Evolutionary conservation across 2,329 filamentous ascomycete genomes (phyloP).

Genomic region (Fusarium palustre): DNA sequence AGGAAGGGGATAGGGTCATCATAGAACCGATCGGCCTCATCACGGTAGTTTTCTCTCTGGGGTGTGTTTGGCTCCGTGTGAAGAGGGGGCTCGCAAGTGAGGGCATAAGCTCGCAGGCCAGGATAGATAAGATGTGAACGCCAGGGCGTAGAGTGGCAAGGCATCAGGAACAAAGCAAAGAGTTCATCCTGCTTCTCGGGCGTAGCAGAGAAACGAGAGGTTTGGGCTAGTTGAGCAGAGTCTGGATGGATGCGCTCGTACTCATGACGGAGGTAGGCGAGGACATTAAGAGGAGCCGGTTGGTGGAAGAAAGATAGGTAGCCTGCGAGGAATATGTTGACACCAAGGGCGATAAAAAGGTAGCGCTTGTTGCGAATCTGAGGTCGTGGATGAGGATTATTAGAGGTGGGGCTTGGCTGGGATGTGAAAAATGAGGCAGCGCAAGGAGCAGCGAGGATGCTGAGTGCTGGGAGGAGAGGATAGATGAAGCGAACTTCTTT

Average conservation of each 20-base stretch:
- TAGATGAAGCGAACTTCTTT: conserved; percentile 99
- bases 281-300: conserved; percentile 79
- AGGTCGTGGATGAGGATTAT: conserved; percentile 46
- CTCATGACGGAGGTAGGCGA: conserved; percentile 79
- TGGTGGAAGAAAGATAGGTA: conserved; percentile 85
- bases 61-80: conserved; percentile 67
- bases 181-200: conserved; percentile 56
- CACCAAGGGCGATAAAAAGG: conserved; percentile 67
- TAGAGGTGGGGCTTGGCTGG: conserved; percentile 42
- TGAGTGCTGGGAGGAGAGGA: conserved; percentile 87
- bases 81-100: conserved; percentile 91
- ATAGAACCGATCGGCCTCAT: conserved; percentile 95
- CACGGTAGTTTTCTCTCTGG: conserved; percentile 77
- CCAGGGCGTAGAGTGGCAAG: conserved; percentile 97
- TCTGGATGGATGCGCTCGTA: conserved; percentile 70
- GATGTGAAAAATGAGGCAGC: conserved; percentile 73
- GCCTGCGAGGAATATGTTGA: conserved; percentile 77
- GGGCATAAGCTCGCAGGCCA: conserved; percentile 79
- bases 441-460: conserved; percentile 79
- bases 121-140: conserved; percentile 86
- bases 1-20: conserved; percentile 70
- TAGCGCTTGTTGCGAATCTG: conserved; percentile 64
- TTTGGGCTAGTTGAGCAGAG: conserved; percentile 40
- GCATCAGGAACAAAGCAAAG: conserved; percentile 87
- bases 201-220: conserved; percentile 43